phyloP scores from a whole-genome alignment of 495 filamentous ascomycete species.

The Neurospora africana region DNA sequence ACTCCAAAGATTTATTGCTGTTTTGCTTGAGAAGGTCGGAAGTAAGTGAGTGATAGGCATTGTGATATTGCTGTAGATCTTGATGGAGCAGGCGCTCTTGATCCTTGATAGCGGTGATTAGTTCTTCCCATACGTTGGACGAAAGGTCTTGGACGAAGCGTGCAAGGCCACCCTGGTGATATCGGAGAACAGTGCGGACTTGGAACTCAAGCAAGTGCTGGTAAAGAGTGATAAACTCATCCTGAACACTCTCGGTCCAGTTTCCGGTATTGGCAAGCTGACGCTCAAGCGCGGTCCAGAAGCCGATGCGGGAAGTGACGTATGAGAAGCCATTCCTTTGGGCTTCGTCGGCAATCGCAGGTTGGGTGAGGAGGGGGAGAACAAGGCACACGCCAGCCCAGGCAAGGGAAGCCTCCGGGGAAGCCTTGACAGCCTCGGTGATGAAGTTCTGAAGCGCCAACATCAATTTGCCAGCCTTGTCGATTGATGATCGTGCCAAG shows the following conservation, averaged over 20 bases:
- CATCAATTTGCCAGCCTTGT: slow-evolving; percentile 3
- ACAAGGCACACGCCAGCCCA: slow-evolving; percentile 19
- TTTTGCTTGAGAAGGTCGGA: not conserved
- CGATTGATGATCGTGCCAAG: not conserved
- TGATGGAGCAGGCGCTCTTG: not conserved
- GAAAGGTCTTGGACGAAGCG: not conserved
- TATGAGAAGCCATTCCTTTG: slow-evolving; percentile 15
- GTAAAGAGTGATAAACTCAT: not conserved
- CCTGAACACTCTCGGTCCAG: not conserved
- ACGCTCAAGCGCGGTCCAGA: slow-evolving; percentile 11
- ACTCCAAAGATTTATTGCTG: not conserved
- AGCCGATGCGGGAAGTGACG: slow-evolving; percentile 15
- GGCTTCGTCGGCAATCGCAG: slow-evolving; percentile 9
- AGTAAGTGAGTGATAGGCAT: not conserved
- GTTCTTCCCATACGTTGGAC: not conserved
- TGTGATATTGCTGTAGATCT: not conserved
- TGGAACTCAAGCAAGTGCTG: not conserved
- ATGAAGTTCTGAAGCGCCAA: slow-evolving; percentile 9
- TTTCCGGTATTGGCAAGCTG: not conserved
- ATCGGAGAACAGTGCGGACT: not conserved
- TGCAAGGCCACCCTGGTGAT: not conserved
- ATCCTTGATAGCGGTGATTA: not conserved
- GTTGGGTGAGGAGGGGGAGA: slow-evolving; percentile 18
- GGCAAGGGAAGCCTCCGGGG: slow-evolving; percentile 12
- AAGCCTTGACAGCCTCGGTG: slow-evolving; percentile 11